Conservation (phyloP, 2,329 filamentous ascomycete genomes). For the Podosphaera aphanis region DNA sequence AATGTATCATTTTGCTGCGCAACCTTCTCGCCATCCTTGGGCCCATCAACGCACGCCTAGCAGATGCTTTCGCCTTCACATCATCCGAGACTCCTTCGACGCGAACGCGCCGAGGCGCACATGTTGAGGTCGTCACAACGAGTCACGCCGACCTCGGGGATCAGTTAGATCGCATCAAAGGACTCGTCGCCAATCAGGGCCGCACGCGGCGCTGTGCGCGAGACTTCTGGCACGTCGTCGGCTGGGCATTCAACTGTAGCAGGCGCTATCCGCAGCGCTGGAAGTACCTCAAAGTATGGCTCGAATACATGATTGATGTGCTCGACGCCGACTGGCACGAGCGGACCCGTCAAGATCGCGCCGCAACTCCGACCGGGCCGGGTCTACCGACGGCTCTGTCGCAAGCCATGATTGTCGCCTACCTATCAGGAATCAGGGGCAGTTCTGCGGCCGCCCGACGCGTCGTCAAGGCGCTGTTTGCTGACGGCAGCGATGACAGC, state of each 20-base stretch:
- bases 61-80: slow-evolving; percentile 47
- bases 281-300: slow-evolving; percentile 60
- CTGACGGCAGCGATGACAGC: slow-evolving; percentile 33
- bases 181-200: slow-evolving; percentile 35
- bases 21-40: slow-evolving; percentile 42
- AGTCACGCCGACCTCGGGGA: slow-evolving; percentile 20
- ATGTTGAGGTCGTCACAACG: slow-evolving; percentile 14
- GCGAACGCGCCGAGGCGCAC: slow-evolving; percentile 10
- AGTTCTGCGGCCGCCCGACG: slow-evolving; percentile 22
- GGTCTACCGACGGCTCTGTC: slow-evolving; percentile 19
- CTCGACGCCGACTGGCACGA: slow-evolving; percentile 48
- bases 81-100: slow-evolving; percentile 7
- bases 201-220: slow-evolving; percentile 54
- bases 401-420: slow-evolving; percentile 36
- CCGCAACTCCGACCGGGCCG: too few relatives aligned
- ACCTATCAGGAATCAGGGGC: slow-evolving; percentile 17
- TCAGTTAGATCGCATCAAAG: slow-evolving; percentile 22
- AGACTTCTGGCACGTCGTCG: slow-evolving; percentile 73
- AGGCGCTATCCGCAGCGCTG: slow-evolving; percentile 48
- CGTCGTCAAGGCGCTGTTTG: slow-evolving; percentile 43
- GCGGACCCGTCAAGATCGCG: slow-evolving; percentile 26
- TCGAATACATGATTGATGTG: slow-evolving; percentile 56
- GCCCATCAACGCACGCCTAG: slow-evolving; percentile 43
- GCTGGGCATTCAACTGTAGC: slow-evolving; percentile 88
- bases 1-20: slow-evolving; percentile 47